Evolutionary conservation across 768 basidiomycete genomes (phyloP).

Genomic region (Auricularia sp.): DNA sequence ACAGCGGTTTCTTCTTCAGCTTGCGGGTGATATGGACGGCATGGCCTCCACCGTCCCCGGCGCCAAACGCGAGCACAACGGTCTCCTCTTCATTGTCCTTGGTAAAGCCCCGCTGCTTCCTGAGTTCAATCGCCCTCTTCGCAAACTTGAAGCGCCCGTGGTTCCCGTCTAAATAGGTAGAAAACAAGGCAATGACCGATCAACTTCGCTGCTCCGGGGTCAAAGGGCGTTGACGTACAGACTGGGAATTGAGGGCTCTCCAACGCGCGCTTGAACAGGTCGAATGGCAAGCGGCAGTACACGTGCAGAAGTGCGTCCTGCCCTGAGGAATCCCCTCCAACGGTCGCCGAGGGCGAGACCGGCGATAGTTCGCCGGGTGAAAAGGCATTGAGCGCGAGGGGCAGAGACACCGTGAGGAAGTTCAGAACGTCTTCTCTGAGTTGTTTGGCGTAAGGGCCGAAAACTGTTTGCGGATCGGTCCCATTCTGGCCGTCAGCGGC

Average conservation of each 20-base stretch:
- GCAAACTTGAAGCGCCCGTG: constrained; percentile 87
- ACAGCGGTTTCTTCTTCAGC: constrained; percentile 50
- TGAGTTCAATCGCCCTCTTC: constrained; percentile 75
- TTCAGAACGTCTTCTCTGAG: constrained; percentile 69
- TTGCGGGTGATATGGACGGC: constrained; percentile 84
- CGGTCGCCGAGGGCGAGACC: constrained; percentile 12
- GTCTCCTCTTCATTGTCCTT: constrained; percentile 72
- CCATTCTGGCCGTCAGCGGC: constrained; percentile 16
- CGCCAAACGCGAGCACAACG: constrained; percentile 82
- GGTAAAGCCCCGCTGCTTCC: constrained; percentile 68
- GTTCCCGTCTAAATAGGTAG: constrained; percentile 47
- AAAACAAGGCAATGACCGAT: constrained; percentile 4
- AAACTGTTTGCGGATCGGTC: constrained; percentile 48
- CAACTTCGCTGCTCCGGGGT: neutral
- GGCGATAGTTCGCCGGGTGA: constrained; percentile 1
- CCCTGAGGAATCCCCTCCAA: constrained; percentile 14
- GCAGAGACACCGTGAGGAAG: constrained; percentile 67
- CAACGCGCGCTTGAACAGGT: constrained; percentile 74
- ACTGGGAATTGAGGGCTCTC: constrained; percentile 74
- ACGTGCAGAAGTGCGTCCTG: constrained; percentile 64
- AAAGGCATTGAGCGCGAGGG: constrained; percentile 32
- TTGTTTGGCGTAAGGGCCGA: constrained; percentile 67
- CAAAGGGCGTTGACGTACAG: constrained; percentile 33
- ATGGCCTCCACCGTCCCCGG: constrained; percentile 46
- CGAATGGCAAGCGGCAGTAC: constrained; percentile 75